These are phyloP conservation scores for Mesostigma viride DNA, from an alignment of 139 green algal genomes.

Conservation along the genomic window DNA sequence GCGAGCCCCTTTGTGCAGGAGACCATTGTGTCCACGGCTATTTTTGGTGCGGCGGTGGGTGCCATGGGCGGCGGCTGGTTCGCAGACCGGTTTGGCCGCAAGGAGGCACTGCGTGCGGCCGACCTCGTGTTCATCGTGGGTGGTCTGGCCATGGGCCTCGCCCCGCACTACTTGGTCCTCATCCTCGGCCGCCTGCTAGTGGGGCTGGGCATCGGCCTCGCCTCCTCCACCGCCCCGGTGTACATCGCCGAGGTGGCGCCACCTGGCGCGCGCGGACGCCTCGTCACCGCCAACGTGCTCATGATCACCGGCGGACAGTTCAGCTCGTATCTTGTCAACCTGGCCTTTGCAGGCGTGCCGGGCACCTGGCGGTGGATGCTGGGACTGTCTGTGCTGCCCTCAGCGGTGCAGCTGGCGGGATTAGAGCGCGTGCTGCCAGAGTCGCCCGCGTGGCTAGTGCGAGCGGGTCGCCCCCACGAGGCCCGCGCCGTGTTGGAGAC, in stretches of 20 bases:
- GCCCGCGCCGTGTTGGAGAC: constrained; percentile 5
- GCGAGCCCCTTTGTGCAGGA: constrained; percentile 41
- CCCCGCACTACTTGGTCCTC: constrained; percentile 48
- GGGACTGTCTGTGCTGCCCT: constrained; percentile 46
- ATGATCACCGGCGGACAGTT: constrained; percentile 59
- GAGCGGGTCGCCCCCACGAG: too few species aligned
- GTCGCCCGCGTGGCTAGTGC: constrained; percentile 48
- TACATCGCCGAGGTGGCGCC: constrained; percentile 83
- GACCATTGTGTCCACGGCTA: constrained; percentile 62
- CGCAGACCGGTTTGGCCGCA: constrained; percentile 39
- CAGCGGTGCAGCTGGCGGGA: constrained; percentile 38
- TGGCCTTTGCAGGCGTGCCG: constrained; percentile 35
- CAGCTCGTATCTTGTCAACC: constrained; percentile 51
- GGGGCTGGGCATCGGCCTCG: constrained; percentile 81
- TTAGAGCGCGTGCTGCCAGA: constrained; percentile 48
- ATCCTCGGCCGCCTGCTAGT: constrained; percentile 63
- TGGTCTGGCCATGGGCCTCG: constrained; percentile 50
- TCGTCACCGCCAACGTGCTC: constrained; percentile 62
- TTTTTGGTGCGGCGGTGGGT: constrained; percentile 54
- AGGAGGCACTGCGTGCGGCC: constrained; percentile 52
- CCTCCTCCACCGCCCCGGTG: constrained; percentile 77
- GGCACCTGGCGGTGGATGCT: constrained; percentile 70
- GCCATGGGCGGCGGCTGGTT: constrained; percentile 40
- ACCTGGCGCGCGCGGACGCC: constrained; percentile 56
- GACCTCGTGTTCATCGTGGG: constrained; percentile 58